phyloP scores from a whole-genome alignment of 306 rosid species.

The Myrica gale region DNA sequence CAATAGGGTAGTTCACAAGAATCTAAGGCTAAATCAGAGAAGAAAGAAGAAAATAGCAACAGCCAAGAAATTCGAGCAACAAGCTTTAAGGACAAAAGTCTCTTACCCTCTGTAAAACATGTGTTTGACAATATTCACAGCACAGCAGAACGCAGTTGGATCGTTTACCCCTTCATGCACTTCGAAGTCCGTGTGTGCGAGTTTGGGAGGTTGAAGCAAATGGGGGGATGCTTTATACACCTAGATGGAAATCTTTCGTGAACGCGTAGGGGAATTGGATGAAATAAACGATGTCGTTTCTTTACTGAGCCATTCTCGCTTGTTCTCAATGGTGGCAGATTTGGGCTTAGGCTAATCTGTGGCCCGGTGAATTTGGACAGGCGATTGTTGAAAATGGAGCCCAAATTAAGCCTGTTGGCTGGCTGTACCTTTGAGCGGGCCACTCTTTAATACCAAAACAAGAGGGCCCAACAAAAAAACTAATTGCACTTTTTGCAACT shows the following conservation, averaged over 20 bases:
- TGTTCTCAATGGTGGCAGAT: neutral
- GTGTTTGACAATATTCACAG: neutral
- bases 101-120: constrained; percentile 65
- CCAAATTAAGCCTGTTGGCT: no score
- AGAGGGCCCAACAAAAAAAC: no score
- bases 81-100: neutral
- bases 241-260: neutral
- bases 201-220: neutral
- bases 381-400: neutral
- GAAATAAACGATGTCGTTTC: neutral
- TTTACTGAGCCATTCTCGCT: neutral
- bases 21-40: constrained; percentile 19
- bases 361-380: neutral
- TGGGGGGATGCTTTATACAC: neutral
- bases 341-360: neutral
- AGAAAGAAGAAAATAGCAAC: neutral
- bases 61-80: neutral
- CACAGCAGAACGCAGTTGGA: neutral
- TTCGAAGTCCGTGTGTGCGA: neutral
- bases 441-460: no score
- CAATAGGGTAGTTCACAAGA: neutral
- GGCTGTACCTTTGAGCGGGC: no score
- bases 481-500: no score
- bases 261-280: neutral
- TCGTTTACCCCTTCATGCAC: neutral